Base-by-base conservation (phyloP, 371 early-diverging fungal genomes). In the Mortierella polycephala region DNA sequence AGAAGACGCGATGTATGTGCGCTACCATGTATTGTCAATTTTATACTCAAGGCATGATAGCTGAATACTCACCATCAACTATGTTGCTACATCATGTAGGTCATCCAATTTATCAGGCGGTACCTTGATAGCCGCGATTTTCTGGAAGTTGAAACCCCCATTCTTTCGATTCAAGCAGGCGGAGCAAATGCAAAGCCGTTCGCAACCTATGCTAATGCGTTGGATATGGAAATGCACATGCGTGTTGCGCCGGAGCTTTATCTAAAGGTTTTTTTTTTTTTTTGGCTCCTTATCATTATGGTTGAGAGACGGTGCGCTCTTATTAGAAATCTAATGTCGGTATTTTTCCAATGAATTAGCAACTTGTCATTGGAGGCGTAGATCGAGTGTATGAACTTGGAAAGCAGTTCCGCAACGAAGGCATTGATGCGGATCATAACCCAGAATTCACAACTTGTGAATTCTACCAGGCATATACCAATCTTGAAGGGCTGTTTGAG, bases 381-480 rank as follows among this genome's bases (percentile, higher is more conserved):
- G 95, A 97, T 54, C 87, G 94, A 18, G 98, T 99, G 2, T 99
- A 92, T 82, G 99, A 99, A 83, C 89, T 99, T 54, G 99, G 99
- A 46, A 95, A 94, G 81, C 94, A 95, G 81, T 99, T 99, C 81
- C 91, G 99, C 61, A 99, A 99, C 76, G 99, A 99, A 84, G 98
- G 98, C 7, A 93, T 99, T 46, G 99, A 99, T 84, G 88, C 93
- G 12, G 95, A 95, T 45, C 99, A 99, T 70, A 99, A 98, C 71
- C 99, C 99, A 18, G 99, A 99, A 82, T 99, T 99, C 82, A 98
- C 99, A 6, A 95, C 97, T 0, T 95, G 95, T 75, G 99, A 99
- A 81, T 95, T 97, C 71, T 99, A 99, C 84, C 89, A 94, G 89
- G 96, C 99, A 0, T 99, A 96, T 75, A 91, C 95, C 8, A 91